Conservation (phyloP, 1,139 yeast genomes). For the Pneumocystis wakefieldiae region DNA sequence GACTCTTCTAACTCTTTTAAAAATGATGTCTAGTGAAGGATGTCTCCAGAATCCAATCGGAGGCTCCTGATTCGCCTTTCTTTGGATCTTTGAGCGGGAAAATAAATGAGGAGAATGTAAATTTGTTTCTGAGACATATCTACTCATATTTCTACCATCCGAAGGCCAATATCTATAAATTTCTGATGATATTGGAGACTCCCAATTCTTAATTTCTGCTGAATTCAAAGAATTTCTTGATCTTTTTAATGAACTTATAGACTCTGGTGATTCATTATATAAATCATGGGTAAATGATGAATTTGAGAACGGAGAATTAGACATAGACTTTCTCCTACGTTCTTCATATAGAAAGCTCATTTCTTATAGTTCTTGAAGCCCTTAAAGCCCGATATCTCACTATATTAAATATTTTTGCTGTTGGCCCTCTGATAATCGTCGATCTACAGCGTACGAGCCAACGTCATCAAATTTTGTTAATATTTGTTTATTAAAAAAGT, state of each 20-base stretch:
- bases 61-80: not conserved
- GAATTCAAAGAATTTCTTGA: not conserved
- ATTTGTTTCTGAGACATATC: not conserved
- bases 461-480: too few relatives aligned
- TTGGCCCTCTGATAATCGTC: too few relatives aligned
- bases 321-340: not conserved
- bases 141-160: not conserved
- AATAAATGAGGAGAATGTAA: not conserved
- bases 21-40: not conserved
- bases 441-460: too few relatives aligned
- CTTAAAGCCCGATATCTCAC: not conserved
- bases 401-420: too few relatives aligned
- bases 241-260: not conserved
- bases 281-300: not conserved
- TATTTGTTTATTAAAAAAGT: too few relatives aligned
- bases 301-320: not conserved
- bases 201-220: not conserved
- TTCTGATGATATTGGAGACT: not conserved
- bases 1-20: not conserved
- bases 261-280: not conserved
- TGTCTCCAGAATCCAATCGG: constrained; percentile 1
- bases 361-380: not conserved
- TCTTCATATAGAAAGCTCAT: not conserved
- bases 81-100: not conserved
- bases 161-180: not conserved